Evolutionary conservation across 2,329 filamentous ascomycete genomes (phyloP).

Genomic region (Cercospora zeae-maydis): DNA sequence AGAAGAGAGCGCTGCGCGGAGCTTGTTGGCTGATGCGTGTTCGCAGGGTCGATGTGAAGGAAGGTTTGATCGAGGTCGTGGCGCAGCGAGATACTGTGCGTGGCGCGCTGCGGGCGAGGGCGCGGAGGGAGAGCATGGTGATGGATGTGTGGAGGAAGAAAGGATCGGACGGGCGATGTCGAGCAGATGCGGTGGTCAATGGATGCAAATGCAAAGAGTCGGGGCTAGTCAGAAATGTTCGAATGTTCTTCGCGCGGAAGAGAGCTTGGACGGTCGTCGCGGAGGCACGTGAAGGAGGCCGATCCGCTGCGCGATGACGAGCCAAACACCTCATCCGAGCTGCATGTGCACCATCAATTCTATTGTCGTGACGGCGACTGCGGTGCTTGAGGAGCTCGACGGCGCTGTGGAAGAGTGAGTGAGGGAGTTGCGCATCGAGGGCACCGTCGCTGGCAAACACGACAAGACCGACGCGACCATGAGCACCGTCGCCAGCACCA

Average conservation of each 20-base stretch:
- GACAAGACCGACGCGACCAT: conserved; percentile 11
- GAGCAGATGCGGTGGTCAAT: background rate
- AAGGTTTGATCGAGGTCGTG: conserved; percentile 38
- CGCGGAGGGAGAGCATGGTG: conserved; percentile 46
- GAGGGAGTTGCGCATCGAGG: background rate
- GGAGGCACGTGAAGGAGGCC: background rate
- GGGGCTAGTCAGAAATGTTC: background rate
- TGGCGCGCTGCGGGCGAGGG: conserved; percentile 45
- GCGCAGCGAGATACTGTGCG: conserved; percentile 43
- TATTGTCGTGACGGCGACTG: conserved; percentile 5
- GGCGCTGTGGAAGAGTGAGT: background rate
- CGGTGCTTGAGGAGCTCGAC: conserved; percentile 56
- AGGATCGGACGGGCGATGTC: background rate
- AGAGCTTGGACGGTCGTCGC: conserved; percentile 7
- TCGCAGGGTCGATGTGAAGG: conserved; percentile 18
- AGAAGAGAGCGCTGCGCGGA: conserved; percentile 39
- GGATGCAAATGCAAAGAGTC: background rate
- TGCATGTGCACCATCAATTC: background rate
- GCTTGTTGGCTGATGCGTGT: conserved; percentile 22
- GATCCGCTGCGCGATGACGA: conserved; percentile 9
- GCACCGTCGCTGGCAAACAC: background rate
- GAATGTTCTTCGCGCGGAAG: conserved; percentile 5
- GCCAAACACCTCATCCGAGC: background rate
- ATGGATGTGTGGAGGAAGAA: background rate
- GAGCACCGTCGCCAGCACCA: conserved; percentile 26